Percentiles rank a stretch among this genome's conserved stretches.
phyloP scores from a whole-genome alignment of 139 green algal species.

The Coccomyxa sp. region DNA sequence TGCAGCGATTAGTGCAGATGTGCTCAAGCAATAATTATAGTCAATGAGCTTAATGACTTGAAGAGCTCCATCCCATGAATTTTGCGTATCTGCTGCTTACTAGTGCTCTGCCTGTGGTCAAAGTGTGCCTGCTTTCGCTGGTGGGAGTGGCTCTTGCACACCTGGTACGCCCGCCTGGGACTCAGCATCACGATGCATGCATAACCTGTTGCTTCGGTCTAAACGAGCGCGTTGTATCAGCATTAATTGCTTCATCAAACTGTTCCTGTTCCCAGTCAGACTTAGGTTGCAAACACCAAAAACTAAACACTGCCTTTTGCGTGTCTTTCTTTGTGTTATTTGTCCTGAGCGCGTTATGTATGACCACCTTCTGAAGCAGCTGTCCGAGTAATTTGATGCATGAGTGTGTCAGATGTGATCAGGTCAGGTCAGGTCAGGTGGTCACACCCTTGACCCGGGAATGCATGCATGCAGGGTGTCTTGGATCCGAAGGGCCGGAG shows the following conservation, averaged over 20 bases:
- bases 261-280: no score
- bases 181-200: neutral
- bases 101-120: neutral
- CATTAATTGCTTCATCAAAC: no score
- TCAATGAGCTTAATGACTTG: neutral
- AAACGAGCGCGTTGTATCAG: no score
- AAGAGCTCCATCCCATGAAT: neutral
- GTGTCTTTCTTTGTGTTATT: neutral
- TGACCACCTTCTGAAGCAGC: neutral
- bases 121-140: neutral
- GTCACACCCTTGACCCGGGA: neutral
- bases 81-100: neutral
- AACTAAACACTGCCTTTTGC: neutral
- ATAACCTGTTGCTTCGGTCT: neutral
- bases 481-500: conserved; percentile 19
- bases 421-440: no score
- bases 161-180: neutral
- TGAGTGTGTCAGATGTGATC: no score
- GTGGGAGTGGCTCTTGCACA: neutral
- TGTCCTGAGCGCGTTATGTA: neutral
- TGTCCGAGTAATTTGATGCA: neutral
- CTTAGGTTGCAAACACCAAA: no score
- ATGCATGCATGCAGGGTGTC: conserved; percentile 12
- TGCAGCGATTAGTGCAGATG: neutral
- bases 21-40: neutral